phyloP scores from a whole-genome alignment of 192 early-diverging fungal species.

The Oehlia diaphana region DNA sequence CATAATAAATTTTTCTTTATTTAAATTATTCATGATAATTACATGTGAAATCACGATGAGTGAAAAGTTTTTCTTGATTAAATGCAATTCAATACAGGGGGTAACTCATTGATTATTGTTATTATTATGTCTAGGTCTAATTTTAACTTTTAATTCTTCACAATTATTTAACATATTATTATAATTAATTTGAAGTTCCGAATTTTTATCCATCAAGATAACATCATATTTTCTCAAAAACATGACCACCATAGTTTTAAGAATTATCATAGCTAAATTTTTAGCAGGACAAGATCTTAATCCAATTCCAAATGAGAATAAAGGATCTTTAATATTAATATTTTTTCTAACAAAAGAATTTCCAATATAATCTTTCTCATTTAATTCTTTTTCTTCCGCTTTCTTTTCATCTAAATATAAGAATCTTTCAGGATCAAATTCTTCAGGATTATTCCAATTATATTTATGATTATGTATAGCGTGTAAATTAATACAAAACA shows the following conservation, averaged over 20 bases:
- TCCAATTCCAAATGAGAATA: neutral
- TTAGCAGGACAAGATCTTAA: neutral
- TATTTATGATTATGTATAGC: neutral
- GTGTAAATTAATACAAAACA: slow-evolving; percentile 10
- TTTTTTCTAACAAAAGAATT: neutral
- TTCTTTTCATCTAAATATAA: neutral
- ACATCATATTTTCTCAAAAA: neutral
- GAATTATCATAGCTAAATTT: neutral
- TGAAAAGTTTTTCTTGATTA: too few species aligned
- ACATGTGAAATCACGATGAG: too few species aligned
- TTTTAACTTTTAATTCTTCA: neutral
- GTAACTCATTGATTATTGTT: neutral
- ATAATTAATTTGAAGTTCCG: neutral
- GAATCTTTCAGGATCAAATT: slow-evolving; percentile 21
- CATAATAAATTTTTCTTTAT: too few species aligned
- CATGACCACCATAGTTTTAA: neutral
- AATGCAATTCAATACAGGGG: too few species aligned
- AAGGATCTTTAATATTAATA: neutral
- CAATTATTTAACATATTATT: neutral
- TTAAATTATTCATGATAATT: too few species aligned
- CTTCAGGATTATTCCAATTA: slow-evolving; percentile 12
- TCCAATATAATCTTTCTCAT: neutral
- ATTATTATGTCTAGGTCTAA: neutral
- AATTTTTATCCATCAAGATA: neutral
- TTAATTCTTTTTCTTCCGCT: neutral